Conservation (phyloP, 2,329 filamentous ascomycete species). For the Pezicula rhizophila region DNA sequence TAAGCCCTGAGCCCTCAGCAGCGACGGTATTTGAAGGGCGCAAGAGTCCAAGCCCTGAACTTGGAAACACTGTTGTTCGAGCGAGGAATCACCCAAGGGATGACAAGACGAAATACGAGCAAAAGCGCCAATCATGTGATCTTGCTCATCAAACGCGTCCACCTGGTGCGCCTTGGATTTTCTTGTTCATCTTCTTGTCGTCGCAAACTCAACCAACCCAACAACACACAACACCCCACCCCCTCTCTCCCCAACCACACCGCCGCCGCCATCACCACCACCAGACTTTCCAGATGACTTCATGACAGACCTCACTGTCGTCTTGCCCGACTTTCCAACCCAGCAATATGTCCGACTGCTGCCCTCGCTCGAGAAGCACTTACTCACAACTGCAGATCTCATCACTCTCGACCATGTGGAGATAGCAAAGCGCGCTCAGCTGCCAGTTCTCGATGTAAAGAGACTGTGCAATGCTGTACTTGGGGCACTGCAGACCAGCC, state of each 20-base stretch:
- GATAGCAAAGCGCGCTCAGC: slow-evolving; percentile 76
- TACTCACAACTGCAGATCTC: slow-evolving; percentile 75
- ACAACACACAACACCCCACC: no score
- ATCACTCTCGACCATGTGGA: slow-evolving; percentile 77
- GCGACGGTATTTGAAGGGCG: no score
- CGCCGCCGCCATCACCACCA: background rate
- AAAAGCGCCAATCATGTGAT: no score
- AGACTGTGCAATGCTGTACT: slow-evolving; percentile 64
- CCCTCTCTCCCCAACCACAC: background rate
- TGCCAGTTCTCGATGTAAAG: slow-evolving; percentile 76
- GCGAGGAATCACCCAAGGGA: no score
- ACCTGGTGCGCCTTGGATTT: background rate
- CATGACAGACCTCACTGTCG: slow-evolving; percentile 82
- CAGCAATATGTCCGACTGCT: slow-evolving; percentile 68
- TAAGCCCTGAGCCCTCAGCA: no score
- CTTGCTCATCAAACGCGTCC: no score
- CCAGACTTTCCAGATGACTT: slow-evolving; percentile 21
- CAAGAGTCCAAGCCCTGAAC: no score
- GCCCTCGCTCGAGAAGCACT: slow-evolving; percentile 71
- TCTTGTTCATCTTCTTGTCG: background rate
- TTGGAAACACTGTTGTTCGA: no score
- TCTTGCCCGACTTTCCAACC: slow-evolving; percentile 74
- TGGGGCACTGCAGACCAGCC: slow-evolving; percentile 58
- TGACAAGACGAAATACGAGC: no score
- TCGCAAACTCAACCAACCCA: background rate